Evolutionary conservation across 23 red algal genomes (phyloP), one percentile per base, ranked within the genome.

Genomic region (Chondrus crispus): DNA sequence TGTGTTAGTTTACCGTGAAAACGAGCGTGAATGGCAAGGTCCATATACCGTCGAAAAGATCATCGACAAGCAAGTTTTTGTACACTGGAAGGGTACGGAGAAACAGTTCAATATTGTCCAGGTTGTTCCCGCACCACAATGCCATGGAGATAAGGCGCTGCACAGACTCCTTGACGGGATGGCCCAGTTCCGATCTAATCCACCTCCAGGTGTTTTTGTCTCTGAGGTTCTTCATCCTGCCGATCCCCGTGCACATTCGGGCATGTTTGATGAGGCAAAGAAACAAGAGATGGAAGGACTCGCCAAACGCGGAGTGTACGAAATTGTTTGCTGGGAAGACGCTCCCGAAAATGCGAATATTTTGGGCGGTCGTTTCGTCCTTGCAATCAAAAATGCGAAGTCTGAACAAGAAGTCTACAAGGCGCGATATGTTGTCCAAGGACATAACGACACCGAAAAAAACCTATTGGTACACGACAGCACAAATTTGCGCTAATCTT

Each of bases 341-440:
- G 19, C 62, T 10, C 47, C 80, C 19, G 45, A 49, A 2, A 36
- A 57, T 5, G 80, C 80, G 16, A 84, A 54, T 51, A 63, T 84
- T 9, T 36, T 84, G 8, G 28, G 80, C 2, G 80, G 50, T 63
- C 80, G 80, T 62, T 84, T 51, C 55, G 80, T 84, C 48, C n/a
- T 62, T 24, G 45, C 80, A 10, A 53, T 84, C 26, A 84, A 84
- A 62, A 57, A 60, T 19, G 51, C 40, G 16, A 51, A 57, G 19
- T 60, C 80, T 38, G 80, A 84, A 5, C 33, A 62, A 24, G 80
- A 84, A 62, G 30, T 84, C 9, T 62, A 54, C 33, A 84, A 84
- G 48, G 48, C 42, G 30, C 80, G 80, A 7, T 62, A 62, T 22
- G 80, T 60, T 40, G 80, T 54, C 6, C 80, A 84, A 62, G 80